These are phyloP conservation scores for Pseudogymnoascus sp. DNA, from an alignment of 2,329 filamentous ascomycete species.

Conservation along the genomic window DNA sequence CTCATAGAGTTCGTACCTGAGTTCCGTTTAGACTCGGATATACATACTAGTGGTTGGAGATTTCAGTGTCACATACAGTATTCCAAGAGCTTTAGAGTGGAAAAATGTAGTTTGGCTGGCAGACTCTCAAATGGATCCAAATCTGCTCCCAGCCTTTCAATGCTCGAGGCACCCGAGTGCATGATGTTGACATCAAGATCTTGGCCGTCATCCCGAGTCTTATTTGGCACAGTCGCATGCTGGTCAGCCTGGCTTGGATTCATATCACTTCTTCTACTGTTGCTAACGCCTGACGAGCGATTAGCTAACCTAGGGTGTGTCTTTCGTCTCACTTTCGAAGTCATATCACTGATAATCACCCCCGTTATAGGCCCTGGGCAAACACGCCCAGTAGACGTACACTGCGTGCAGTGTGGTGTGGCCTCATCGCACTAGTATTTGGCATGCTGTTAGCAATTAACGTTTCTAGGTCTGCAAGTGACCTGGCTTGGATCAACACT, in stretches of 20 bases:
- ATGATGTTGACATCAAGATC: background rate
- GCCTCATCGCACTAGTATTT: slow-evolving; percentile 5
- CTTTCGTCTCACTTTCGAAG: background rate
- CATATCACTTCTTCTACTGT: background rate
- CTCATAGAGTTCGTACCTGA: slow-evolving; percentile 6
- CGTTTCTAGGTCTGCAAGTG: background rate
- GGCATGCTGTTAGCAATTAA: background rate
- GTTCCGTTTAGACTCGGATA: background rate
- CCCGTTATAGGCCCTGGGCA: slow-evolving; percentile 9
- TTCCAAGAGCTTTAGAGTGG: slow-evolving; percentile 1
- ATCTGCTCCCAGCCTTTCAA: background rate
- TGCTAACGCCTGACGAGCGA: background rate
- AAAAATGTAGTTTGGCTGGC: background rate
- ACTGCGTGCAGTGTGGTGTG: background rate
- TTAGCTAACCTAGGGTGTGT: background rate
- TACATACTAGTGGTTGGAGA: background rate
- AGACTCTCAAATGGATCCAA: slow-evolving; percentile 8
- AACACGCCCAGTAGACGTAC: background rate
- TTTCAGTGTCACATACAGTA: slow-evolving; percentile 1
- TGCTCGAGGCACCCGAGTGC: background rate
- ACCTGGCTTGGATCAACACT: background rate
- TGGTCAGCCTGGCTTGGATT: background rate
- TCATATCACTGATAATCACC: slow-evolving; percentile 8
- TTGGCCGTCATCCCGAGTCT: background rate
- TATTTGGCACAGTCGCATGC: background rate